Evolutionary conservation across 352 stramenopile species (phyloP).

Genomic region (Phytopythium cucurbitacearum): DNA sequence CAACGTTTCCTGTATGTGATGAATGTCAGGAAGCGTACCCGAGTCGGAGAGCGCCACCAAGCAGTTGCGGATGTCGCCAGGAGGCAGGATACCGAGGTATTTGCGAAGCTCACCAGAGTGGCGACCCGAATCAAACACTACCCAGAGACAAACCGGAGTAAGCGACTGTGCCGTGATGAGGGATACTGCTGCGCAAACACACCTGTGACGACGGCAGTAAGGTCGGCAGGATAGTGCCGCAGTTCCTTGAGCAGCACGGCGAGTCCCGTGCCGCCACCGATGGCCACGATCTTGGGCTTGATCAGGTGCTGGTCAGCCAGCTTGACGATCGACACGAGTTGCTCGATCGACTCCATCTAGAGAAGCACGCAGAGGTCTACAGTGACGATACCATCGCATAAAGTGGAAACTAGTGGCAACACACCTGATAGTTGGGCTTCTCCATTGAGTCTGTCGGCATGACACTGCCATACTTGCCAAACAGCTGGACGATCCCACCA

Average conservation of each 20-base stretch:
- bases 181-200: background rate
- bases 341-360: slow-evolving; percentile 75
- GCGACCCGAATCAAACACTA: slow-evolving; percentile 81
- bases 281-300: slow-evolving; percentile 79
- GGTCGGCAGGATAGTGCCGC: slow-evolving; percentile 76
- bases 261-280: slow-evolving; percentile 75
- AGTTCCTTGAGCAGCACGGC: slow-evolving; percentile 83
- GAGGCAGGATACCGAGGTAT: slow-evolving; percentile 76
- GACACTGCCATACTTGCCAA: slow-evolving; percentile 79
- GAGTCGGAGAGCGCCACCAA: slow-evolving; percentile 80
- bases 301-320: slow-evolving; percentile 76
- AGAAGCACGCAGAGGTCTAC: background rate
- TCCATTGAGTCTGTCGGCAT: slow-evolving; percentile 86
- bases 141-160: background rate
- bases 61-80: slow-evolving; percentile 85
- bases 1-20: background rate
- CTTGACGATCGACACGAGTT: slow-evolving; percentile 70
- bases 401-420: background rate
- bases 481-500: slow-evolving; percentile 37
- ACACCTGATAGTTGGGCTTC: slow-evolving; percentile 74
- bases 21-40: slow-evolving; percentile 23
- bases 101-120: slow-evolving; percentile 81
- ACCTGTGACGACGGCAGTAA: slow-evolving; percentile 84
- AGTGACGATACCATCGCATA: background rate
- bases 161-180: background rate